Base-by-base conservation (phyloP, 331 rosid species). In the Quercus lobata region DNA sequence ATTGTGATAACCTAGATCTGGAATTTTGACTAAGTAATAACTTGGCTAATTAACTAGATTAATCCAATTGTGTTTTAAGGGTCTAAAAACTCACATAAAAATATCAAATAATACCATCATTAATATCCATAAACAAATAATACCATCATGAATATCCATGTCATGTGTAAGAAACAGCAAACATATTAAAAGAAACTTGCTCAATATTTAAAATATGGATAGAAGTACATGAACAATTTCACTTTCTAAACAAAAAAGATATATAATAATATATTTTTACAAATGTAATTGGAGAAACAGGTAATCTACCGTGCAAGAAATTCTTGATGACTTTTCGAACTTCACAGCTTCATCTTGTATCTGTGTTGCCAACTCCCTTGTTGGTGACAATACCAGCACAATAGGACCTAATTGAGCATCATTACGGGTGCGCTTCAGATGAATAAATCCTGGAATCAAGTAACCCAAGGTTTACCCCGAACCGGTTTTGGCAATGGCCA, bases 381-480 rank as follows among this genome's bases (percentile, higher is more conserved):
- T 96, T 37, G 99, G 99, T 68, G 99, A 93, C 78, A 96, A 84
- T 22, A 96, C 97, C 91, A 96, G 77, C 25, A 86, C 93, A 57
- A 90, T 87, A 54, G 99, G 99, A 57, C 99, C 99, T 79, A 89
- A 17, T 81, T 78, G 88, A 74, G 97, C 32, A 57, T 91, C 83
- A 76, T 90, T 92, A 41, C 88, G 90, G 57, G 63, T 8, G 29
- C 93, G 97, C 90, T 93, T 93, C 74, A 93, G 91, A 81, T 96
- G 98, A 75, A 93, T 72, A 78, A 93, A 96, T 75, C 98, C 91
- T 1, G 97, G 99, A 60, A 93, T 84, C 72, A 96, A 85, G 88
- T 96, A 96, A 60, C 99, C 99, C 91, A 96, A 88, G 53, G 99
- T 93, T 85, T 96, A 93, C 44, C 99, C 99, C 2, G 97, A 96